phyloP scores from a whole-genome alignment of 164 flowering plant genomes.

The Nelumbo lutea region DNA sequence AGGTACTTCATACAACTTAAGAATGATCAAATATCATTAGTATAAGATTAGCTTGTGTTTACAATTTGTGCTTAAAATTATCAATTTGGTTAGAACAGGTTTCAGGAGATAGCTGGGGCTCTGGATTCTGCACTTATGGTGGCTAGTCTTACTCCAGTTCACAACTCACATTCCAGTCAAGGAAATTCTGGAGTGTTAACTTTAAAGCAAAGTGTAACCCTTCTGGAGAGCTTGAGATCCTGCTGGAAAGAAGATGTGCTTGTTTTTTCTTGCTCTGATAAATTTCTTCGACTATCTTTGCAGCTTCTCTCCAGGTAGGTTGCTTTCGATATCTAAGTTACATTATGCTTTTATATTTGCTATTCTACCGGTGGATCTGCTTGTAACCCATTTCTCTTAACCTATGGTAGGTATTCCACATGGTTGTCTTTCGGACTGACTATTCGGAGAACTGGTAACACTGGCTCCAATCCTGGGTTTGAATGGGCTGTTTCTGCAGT shows the following conservation, averaged over 20 bases:
- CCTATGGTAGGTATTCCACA: slow-evolving; percentile 51
- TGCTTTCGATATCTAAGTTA: slow-evolving; percentile 6
- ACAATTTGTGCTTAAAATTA: slow-evolving; percentile 6
- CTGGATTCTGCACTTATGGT: slow-evolving; percentile 66
- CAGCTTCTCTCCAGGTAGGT: slow-evolving; percentile 89
- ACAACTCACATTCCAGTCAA: slow-evolving; percentile 29
- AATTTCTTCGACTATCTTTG: slow-evolving; percentile 82
- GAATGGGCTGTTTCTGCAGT: slow-evolving; percentile 83
- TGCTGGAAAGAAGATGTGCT: slow-evolving; percentile 95
- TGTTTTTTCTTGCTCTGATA: slow-evolving; percentile 75
- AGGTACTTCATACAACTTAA: slow-evolving; percentile 44
- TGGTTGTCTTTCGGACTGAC: slow-evolving; percentile 81
- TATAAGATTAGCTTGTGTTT: neutral
- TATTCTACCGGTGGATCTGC: slow-evolving; percentile 1
- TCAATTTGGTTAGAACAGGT: slow-evolving; percentile 39
- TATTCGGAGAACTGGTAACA: slow-evolving; percentile 53
- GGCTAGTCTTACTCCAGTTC: slow-evolving; percentile 48
- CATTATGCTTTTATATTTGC: neutral
- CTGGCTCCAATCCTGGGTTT: slow-evolving; percentile 43
- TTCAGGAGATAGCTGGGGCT: slow-evolving; percentile 95
- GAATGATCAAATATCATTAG: neutral
- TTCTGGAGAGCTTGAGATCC: slow-evolving; percentile 75
- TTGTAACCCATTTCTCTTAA: neutral
- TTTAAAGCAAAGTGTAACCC: slow-evolving; percentile 71
- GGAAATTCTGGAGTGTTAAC: slow-evolving; percentile 36